Evolutionary conservation across 768 basidiomycete species (phyloP).

Genomic region (Polyporus arcularius): DNA sequence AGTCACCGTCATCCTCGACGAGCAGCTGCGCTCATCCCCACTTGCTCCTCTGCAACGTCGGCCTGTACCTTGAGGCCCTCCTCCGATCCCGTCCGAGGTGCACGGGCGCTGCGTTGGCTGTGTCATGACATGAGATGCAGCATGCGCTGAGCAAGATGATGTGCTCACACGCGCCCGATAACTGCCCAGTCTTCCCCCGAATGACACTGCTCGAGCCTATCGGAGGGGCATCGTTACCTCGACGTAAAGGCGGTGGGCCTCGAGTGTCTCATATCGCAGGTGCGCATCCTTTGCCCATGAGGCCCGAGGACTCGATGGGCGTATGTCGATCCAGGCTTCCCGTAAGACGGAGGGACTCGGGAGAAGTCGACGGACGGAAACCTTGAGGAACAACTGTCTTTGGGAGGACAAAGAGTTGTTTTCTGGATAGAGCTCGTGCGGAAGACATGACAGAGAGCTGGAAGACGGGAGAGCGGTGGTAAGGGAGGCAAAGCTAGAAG

Average conservation of each 20-base stretch:
- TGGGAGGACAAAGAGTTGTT: background rate
- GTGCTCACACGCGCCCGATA: constrained; percentile 20
- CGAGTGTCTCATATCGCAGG: background rate
- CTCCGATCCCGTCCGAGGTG: background rate
- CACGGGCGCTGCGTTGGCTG: background rate
- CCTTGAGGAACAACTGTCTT: background rate
- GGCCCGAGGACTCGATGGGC: background rate
- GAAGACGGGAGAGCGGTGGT: background rate
- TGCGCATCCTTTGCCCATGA: background rate
- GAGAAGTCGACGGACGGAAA: constrained; percentile 4
- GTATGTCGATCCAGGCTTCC: constrained; percentile 11
- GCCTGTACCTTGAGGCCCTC: background rate
- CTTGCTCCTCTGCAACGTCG: too few relatives aligned
- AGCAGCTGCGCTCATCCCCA: too few relatives aligned
- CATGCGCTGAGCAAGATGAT: constrained; percentile 3
- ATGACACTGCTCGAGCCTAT: constrained; percentile 7
- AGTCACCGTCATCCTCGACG: background rate
- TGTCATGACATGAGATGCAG: constrained; percentile 6
- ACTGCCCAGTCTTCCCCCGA: constrained; percentile 18
- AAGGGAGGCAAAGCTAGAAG: background rate
- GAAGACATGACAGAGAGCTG: too few relatives aligned
- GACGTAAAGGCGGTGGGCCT: constrained; percentile 2
- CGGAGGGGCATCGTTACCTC: background rate
- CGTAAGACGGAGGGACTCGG: constrained; percentile 7
- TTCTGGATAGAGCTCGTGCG: background rate